Percentiles rank a stretch among this genome's conserved stretches.
Conservation (phyloP, 2,329 filamentous ascomycete genomes). For the Claviceps quebecensis region DNA sequence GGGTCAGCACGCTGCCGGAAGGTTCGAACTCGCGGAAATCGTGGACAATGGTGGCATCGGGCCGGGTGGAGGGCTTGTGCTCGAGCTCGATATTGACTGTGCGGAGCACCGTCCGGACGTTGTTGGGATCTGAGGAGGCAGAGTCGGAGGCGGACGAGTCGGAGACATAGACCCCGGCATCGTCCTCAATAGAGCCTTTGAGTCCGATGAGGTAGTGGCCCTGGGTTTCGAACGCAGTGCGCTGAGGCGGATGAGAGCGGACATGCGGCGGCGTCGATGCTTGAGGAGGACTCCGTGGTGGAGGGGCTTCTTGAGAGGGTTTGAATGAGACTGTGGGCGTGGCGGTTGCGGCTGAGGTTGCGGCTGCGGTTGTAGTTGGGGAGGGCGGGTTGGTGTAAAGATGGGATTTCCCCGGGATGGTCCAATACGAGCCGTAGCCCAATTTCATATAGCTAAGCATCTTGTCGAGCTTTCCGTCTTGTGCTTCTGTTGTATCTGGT, state of each 20-base stretch:
- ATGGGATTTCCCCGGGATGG: slow-evolving; percentile 21
- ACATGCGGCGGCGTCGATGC: not conserved
- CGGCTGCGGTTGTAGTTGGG: slow-evolving; percentile 4
- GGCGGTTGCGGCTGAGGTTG: slow-evolving; percentile 1
- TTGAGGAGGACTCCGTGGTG: not conserved
- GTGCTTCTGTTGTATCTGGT: slow-evolving; percentile 6
- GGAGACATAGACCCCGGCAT: slow-evolving; percentile 13
- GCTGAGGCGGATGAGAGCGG: slow-evolving; percentile 7
- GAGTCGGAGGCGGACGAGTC: slow-evolving; percentile 14
- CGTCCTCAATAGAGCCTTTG: slow-evolving; percentile 46
- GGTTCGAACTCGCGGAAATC: slow-evolving; percentile 32
- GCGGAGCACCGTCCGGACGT: slow-evolving; percentile 46
- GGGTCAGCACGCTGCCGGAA: slow-evolving; percentile 18
- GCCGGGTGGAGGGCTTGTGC: slow-evolving; percentile 20
- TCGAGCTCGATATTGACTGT: slow-evolving; percentile 55
- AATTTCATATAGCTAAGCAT: slow-evolving; percentile 52
- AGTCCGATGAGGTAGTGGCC: slow-evolving; percentile 55
- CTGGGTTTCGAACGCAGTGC: slow-evolving; percentile 15
- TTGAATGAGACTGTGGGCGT: slow-evolving; percentile 5
- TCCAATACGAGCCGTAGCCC: slow-evolving; percentile 55
- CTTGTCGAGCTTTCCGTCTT: slow-evolving; percentile 33
- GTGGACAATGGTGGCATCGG: slow-evolving; percentile 30
- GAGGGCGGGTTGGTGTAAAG: slow-evolving; percentile 7
- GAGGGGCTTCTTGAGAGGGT: not conserved
- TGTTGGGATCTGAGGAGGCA: slow-evolving; percentile 24